These are phyloP conservation scores for Botrytis pseudocinerea DNA, from an alignment of 2,329 filamentous ascomycete species.

Conservation along the genomic window DNA sequence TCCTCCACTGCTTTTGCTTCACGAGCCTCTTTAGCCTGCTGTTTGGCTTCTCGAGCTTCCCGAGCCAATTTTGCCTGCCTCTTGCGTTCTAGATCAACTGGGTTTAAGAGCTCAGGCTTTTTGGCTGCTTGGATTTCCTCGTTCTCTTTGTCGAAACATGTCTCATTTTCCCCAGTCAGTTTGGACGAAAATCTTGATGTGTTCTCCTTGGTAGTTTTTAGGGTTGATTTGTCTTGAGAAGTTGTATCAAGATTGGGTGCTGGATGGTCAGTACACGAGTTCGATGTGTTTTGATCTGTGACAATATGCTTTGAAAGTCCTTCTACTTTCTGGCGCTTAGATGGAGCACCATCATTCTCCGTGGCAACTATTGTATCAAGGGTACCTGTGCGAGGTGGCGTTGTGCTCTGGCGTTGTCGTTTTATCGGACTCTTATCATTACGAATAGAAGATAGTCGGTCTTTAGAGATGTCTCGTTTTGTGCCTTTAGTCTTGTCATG, in stretches of 20 bases:
- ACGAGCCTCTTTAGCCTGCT: constrained; percentile 31
- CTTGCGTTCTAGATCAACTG: constrained; percentile 30
- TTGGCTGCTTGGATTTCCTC: constrained; percentile 36
- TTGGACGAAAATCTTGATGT: constrained; percentile 5
- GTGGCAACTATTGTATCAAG: constrained; percentile 52
- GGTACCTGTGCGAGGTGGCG: constrained; percentile 50
- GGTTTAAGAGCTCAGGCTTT: constrained; percentile 36
- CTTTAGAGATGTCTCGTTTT: constrained; percentile 61
- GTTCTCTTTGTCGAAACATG: constrained; percentile 42
- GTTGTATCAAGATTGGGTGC: constrained; percentile 27
- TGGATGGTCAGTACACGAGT: constrained; percentile 37
- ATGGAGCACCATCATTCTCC: constrained; percentile 52
- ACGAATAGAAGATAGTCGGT: constrained; percentile 50
- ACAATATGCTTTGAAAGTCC: constrained; percentile 23
- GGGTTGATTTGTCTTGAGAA: constrained; percentile 28
- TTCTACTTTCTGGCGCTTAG: constrained; percentile 60
- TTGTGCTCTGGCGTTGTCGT: constrained; percentile 59
- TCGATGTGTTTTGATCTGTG: constrained; percentile 33
- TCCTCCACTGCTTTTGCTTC: constrained; percentile 32
- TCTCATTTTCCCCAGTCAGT: constrained; percentile 28
- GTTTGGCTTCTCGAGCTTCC: constrained; percentile 41
- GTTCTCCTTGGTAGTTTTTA: not conserved
- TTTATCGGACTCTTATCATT: constrained; percentile 55
- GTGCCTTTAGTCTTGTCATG: constrained; percentile 58
- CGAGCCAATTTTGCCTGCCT: constrained; percentile 32